Base-by-base conservation (phyloP, 2,329 filamentous ascomycete genomes). In the Curvularia eragrostidis region DNA sequence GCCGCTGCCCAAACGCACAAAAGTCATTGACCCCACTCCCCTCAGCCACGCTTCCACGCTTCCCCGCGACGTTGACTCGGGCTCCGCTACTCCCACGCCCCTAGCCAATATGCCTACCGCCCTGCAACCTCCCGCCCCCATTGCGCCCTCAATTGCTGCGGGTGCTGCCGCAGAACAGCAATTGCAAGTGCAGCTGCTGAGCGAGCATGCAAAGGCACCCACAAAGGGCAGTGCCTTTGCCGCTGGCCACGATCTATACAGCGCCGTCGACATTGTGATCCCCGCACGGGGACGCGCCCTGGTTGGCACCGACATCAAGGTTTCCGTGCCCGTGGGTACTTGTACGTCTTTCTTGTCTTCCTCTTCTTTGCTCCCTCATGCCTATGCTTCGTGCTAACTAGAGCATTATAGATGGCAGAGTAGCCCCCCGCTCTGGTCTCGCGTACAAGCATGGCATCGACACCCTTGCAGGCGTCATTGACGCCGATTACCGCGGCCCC, bases 381-480 rank as follows among this genome's bases (percentile, higher is more conserved):
- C n/a, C 7, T 41, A 43, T 30, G 0, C 9, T 41, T 19, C 32
- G 6, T 15, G 34, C 50, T 39, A 23, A 46, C 30, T 32, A 8
- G 2, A 24, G 13, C n/a, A 28, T 18, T 13, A 26, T 62, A 94
- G 91, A 98, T 75, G 94, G 94, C 66, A 89, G 93, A 56, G 87
- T 97, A 54, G 93, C 93, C 3, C 93, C 93, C 9, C 90, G 93
- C 64, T 95, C 91, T n/a, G 93, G 93, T 47, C 88, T 97, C 34
- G 94, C 94, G 2, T 84, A 88, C 59, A 99, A 99, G 82, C 88
- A 98, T 81, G 95, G 93, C 80, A 98, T 99, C 76, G 93, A 97
- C 77, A 95, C 91, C 0, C 93, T 96, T 62, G 95, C 95, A 0
- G 95, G 95, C 53, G 95, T 99, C 64, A 98, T 99, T 70, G 95